phyloP scores from a whole-genome alignment of 2,329 filamentous ascomycete genomes.

The Pseudopyrenochaeta lycopersici region DNA sequence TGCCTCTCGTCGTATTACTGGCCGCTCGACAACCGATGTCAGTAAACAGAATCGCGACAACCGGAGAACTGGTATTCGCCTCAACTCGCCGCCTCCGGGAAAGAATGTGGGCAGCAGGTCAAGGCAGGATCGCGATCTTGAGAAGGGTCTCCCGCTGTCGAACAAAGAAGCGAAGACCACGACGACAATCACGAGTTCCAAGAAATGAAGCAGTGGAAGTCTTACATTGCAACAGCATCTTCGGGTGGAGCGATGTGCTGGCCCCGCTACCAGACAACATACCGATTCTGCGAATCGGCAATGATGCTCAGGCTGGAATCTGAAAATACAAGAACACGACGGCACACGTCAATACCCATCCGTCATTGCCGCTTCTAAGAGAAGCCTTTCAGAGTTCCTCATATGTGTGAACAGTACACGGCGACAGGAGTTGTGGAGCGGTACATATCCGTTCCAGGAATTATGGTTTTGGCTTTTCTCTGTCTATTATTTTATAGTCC shows the following conservation, averaged over 20 bases:
- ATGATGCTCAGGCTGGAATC: background rate
- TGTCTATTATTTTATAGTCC: conserved; percentile 12
- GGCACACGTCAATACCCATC: background rate
- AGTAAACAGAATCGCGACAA: conserved; percentile 43
- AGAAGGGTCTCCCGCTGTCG: conserved; percentile 42
- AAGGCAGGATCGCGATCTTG: conserved; percentile 39
- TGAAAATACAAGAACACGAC: background rate
- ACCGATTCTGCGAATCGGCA: background rate
- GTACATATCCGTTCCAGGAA: background rate
- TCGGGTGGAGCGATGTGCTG: background rate
- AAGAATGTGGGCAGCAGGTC: conserved; percentile 24
- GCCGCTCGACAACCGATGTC: conserved; percentile 42
- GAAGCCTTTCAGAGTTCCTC: background rate
- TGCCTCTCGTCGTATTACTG: conserved; percentile 63
- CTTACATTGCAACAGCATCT: background rate
- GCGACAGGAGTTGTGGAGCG: background rate
- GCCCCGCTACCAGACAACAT: background rate
- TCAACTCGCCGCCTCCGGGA: conserved; percentile 44
- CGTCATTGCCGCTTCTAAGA: background rate
- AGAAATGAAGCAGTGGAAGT: conserved; percentile 12
- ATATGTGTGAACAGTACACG: background rate
- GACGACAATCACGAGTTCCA: conserved; percentile 46
- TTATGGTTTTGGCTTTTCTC: conserved; percentile 7
- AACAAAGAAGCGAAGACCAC: conserved; percentile 37
- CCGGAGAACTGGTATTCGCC: conserved; percentile 46